phyloP scores from a whole-genome alignment of 2,329 filamentous ascomycete species.

The Aspergillus hiratsukae region DNA sequence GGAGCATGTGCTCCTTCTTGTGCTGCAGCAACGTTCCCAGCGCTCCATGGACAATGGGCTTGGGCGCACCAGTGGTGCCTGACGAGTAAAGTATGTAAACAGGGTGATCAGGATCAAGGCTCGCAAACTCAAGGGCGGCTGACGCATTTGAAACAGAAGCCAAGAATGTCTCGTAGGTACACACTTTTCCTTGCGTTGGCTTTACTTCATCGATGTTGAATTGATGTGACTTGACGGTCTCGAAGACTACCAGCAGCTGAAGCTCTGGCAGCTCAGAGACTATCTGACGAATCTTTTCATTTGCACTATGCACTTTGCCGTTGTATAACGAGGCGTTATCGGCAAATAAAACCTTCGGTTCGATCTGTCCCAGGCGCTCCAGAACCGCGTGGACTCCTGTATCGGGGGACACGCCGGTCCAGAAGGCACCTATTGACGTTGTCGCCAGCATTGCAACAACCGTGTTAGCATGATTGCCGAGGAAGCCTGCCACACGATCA shows the following conservation, averaged over 20 bases:
- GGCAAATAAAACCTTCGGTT: slow-evolving; percentile 74
- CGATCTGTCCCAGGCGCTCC: slow-evolving; percentile 80
- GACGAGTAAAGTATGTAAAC: slow-evolving; percentile 92
- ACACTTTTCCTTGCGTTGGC: slow-evolving; percentile 35
- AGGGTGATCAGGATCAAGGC: slow-evolving; percentile 78
- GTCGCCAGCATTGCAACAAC: slow-evolving; percentile 83
- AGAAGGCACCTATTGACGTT: slow-evolving; percentile 77
- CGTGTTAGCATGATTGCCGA: slow-evolving; percentile 85
- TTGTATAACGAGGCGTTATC: slow-evolving; percentile 91
- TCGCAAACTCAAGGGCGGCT: slow-evolving; percentile 60
- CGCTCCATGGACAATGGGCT: slow-evolving; percentile 90
- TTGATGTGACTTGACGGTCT: slow-evolving; percentile 51
- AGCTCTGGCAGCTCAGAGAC: slow-evolving; percentile 63
- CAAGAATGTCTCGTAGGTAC: slow-evolving; percentile 45
- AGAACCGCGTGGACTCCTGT: slow-evolving; percentile 87
- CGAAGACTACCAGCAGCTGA: slow-evolving; percentile 68
- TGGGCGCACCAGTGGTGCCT: slow-evolving; percentile 81
- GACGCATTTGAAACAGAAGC: slow-evolving; percentile 35
- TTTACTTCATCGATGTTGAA: slow-evolving; percentile 34
- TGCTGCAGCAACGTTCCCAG: slow-evolving; percentile 90
- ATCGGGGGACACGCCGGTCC: slow-evolving; percentile 91
- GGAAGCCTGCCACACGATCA: slow-evolving; percentile 65
- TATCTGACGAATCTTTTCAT: slow-evolving; percentile 74
- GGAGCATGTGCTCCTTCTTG: slow-evolving; percentile 91
- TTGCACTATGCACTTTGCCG: slow-evolving; percentile 78